Evolutionary conservation across 306 rosid genomes (phyloP), one percentile per base, ranked within the genome.

Genomic region (Dalbergia cochinchinensis): DNA sequence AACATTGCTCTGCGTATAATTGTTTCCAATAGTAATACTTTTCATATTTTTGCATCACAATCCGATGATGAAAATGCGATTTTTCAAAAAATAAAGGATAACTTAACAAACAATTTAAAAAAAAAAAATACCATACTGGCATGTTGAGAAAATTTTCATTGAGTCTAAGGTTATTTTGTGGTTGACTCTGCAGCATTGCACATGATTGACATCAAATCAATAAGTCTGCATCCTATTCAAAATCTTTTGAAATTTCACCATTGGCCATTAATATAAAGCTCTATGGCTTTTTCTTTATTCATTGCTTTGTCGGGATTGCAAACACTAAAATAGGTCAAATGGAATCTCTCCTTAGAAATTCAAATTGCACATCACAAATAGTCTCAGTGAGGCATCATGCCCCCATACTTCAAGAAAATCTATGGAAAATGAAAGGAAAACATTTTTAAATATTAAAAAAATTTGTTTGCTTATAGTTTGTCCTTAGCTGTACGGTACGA

Each of bases 401-500:
- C 61, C 57, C 35, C 44, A 2, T 26, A 15, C 34, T 26, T 13
- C 7, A 68, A 45, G 11, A 68, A 66, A 44, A 67, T 22, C 37
- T 1, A 44, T 15, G 3, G 79, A 53, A 77, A 35, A 55, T 11
- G 37, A 50, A 48, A 4, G 3, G 22, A 19, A 50, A 15, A 33
- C 9, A 2, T 57, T 61, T 19, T 51, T 9, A 53, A 76, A 13
- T 4, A 11, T 19, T 1, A 4, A 8, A 5, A 37, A 66, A 6
- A 18, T 76, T 54, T 1, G 53, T 37, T 64, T 65, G 8, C 18
- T 7, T 15, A 20, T 48, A 19, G 4, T 63, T 65, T 71, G 75
- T 83, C 76, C 51, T 45, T 78, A 26, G 80, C 9, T 77, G 83
- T 47, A 34, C 73, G n/a, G 80, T 34, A 20, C 64, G 74, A 26